Percentiles rank a stretch among this genome's conserved stretches.
Evolutionary conservation across 1,284 basidiomycete genomes (phyloP).

Genomic region (Cryptococcus neoformans): DNA sequence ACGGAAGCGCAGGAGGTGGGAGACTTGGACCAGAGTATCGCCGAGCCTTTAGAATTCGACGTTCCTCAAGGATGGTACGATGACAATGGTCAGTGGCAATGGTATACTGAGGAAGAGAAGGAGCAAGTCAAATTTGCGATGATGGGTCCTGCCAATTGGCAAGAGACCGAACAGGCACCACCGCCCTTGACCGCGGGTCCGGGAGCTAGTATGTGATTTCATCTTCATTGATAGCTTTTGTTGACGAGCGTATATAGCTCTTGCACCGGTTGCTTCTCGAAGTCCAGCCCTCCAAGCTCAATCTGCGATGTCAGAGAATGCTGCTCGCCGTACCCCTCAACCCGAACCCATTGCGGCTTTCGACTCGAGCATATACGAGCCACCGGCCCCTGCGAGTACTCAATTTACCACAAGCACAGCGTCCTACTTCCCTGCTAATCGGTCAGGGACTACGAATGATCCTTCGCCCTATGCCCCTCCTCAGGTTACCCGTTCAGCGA

Average conservation of each 20-base stretch:
- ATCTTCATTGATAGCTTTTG: neutral
- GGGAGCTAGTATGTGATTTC: slow-evolving; percentile 4
- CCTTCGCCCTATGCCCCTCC: slow-evolving; percentile 9
- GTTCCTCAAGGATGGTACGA: slow-evolving; percentile 47
- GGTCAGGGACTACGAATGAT: neutral
- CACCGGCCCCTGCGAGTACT: slow-evolving; percentile 21
- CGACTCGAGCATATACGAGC: slow-evolving; percentile 10
- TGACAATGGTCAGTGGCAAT: slow-evolving; percentile 37
- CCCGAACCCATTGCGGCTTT: slow-evolving; percentile 14
- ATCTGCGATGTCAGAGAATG: slow-evolving; percentile 24
- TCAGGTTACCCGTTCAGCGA: neutral
- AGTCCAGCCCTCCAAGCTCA: slow-evolving; percentile 13
- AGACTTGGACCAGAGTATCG: neutral
- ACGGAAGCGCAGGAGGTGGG: neutral
- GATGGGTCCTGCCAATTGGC: slow-evolving; percentile 15
- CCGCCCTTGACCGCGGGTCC: neutral
- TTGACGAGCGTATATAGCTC: neutral
- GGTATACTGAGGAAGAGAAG: slow-evolving; percentile 44
- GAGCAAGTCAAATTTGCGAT: slow-evolving; percentile 35
- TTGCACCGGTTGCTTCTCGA: slow-evolving; percentile 1
- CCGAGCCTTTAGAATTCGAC: slow-evolving; percentile 25
- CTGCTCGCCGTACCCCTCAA: slow-evolving; percentile 31
- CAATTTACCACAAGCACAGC: slow-evolving; percentile 8
- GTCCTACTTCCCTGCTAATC: slow-evolving; percentile 7
- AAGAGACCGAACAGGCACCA: neutral